Conservation (phyloP, 352 stramenopile genomes). For the Chrysophaeum taylorii region DNA sequence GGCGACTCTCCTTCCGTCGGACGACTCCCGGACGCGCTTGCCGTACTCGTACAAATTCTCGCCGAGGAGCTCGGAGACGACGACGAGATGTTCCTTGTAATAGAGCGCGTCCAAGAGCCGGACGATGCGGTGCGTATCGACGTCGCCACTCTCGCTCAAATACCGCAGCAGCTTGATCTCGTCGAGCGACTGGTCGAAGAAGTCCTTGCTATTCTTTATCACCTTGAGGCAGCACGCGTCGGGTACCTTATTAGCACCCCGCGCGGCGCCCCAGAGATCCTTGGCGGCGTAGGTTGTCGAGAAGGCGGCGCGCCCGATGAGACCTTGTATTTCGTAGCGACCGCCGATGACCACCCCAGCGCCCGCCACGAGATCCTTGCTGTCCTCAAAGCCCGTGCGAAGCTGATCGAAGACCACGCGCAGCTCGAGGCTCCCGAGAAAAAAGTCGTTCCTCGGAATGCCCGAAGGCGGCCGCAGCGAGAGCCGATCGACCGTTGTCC, state of each 20-base stretch:
- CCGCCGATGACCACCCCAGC: constrained; percentile 50
- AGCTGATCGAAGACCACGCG: constrained; percentile 56
- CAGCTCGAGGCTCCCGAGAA: constrained; percentile 51
- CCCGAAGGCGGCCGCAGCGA: too few relatives aligned
- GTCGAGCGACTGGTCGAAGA: constrained; percentile 91
- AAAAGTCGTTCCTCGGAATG: too few relatives aligned
- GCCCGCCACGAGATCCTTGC: constrained; percentile 53
- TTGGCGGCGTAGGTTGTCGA: constrained; percentile 54
- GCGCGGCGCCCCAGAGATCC: constrained; percentile 32
- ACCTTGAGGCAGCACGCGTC: constrained; percentile 75
- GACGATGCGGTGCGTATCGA: constrained; percentile 77
- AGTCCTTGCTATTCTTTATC: constrained; percentile 99
- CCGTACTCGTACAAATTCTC: constrained; percentile 97
- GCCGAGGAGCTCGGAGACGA: constrained; percentile 84
- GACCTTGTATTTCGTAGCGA: constrained; percentile 55
- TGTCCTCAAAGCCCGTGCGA: constrained; percentile 60
- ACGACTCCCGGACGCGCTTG: constrained; percentile 58
- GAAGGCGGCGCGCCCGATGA: constrained; percentile 58
- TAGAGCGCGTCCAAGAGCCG: constrained; percentile 80
- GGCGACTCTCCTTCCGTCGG: constrained; percentile 61
- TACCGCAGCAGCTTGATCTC: constrained; percentile 75
- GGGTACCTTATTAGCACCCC: neutral
- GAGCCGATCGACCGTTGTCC: too few relatives aligned
- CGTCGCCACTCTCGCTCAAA: constrained; percentile 55
- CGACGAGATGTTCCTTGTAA: constrained; percentile 77